Evolutionary conservation across 2,329 filamentous ascomycete species (phyloP), one percentile per base, ranked within the genome.

Genomic region (Fusarium duplospermum): DNA sequence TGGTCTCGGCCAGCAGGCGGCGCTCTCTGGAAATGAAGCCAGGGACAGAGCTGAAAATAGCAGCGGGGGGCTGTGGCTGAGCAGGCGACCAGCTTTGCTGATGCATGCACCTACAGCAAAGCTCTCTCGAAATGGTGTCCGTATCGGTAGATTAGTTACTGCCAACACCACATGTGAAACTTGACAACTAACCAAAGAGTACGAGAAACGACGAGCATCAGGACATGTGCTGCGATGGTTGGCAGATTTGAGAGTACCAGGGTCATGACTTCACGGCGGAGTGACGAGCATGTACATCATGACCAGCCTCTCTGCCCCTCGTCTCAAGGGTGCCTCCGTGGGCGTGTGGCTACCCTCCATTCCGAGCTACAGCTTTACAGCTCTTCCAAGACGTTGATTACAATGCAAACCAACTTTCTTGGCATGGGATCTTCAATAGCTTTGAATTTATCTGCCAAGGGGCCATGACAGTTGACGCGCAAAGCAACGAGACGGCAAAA

Each of bases 1-100:
- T 61, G 58, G 58, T 29, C 27, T 59, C 29, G 14, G 36, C 18
- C 47, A 33, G 22, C 50, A 24, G 38, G 7, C 16, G 52, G 54
- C 22, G 62, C 31, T 63, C 27, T 27, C 59, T 63, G 6, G 42
- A 27, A 29, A 67, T 66, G 27, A 38, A 42, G 50, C 52, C 31
- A 50, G 61, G 52, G 56, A 57, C 24, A 18, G 20, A 31, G 67
- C 67, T 66, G 58, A 65, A 76, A 78, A 78, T 78, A 78, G 75
- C 35, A 72, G 66, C 47, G 56, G 65, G 64, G 71, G 71, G 71
- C 36, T 66, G 71, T 78, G 76, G 76, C 76, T 77, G 56, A 75
- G 70, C 58, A 31, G 67, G 65, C 31, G 45, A 33, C 66, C 58
- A 66, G 54, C 73, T 62, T 56, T 29, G 38, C 38, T 42, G 38